Evolutionary conservation across 2,329 filamentous ascomycete species (phyloP), one percentile per base, ranked within the genome.

Genomic region (Sarocladium brachiariae): DNA sequence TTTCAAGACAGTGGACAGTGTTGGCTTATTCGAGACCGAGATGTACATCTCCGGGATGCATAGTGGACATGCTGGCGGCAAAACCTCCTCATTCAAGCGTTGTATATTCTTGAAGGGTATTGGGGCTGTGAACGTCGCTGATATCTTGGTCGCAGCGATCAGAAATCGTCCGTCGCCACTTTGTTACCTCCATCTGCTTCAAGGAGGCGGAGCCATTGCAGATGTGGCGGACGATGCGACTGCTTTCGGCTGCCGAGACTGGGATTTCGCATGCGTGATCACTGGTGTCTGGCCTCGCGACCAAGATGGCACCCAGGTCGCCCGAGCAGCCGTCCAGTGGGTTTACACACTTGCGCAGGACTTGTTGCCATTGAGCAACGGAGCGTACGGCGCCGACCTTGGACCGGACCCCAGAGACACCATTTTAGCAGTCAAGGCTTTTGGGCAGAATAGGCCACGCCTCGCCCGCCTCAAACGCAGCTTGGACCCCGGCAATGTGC

Each of bases 61-160:
- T 48, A 75, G 76, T 21, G 79, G 79, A 0, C 78, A 84, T 49
- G 69, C 69, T 16, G 66, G 73, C 19, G 72, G 75, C 56, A 84
- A 82, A 65, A 84, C 78, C 0, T 83, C 76, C 9, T 72, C 80
- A 0, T 84, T 85, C 68, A 84, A 84, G 65, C 72, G 81, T 56
- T 84, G 81, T 59, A 37, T 84, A 25, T 84, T 85, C 57, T 61
- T 85, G 7, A 76, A 76, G 52, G 0, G 58, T 33, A 74, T 83
- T 11, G 67, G 68, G 54, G 52, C 50, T 47, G 34, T 2, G 2
- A 50, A 62, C 2, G 34, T 78, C 1, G 57, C 61, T 21, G 43
- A 65, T 1, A 56, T 57, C 4, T 63, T 85, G 39, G 51, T 73
- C 13, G 51, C 57, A 2, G 76, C 79, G 4, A 16, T 84, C 4